Evolutionary conservation across 768 basidiomycete species (phyloP).

Genomic region (Pleurotus djamor): DNA sequence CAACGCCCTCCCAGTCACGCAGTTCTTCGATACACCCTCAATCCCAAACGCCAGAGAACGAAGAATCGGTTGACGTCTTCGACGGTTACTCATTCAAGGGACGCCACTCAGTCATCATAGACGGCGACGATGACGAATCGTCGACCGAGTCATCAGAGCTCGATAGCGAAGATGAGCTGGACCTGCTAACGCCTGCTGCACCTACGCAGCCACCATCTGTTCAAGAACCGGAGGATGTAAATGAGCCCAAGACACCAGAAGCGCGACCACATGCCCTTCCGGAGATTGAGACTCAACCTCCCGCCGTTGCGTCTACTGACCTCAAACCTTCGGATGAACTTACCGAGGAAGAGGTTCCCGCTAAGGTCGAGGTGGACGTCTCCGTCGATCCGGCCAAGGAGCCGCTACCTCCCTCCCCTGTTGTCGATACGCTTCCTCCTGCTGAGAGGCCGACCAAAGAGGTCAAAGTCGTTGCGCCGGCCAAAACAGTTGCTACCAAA

Average conservation of each 20-base stretch:
- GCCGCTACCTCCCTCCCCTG: background rate
- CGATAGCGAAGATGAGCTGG: constrained; percentile 42
- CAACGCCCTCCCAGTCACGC: constrained; percentile 79
- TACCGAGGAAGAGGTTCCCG: constrained; percentile 8
- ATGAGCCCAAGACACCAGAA: constrained; percentile 78
- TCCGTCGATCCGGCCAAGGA: background rate
- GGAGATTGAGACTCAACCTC: constrained; percentile 6
- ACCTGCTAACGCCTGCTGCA: constrained; percentile 22
- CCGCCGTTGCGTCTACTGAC: constrained; percentile 3
- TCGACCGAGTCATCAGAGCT: constrained; percentile 29
- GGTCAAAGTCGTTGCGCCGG: constrained; percentile 19
- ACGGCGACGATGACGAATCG: constrained; percentile 66
- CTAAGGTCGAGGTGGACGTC: background rate
- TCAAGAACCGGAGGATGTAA: constrained; percentile 22
- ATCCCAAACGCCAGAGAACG: constrained; percentile 26
- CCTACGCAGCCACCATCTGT: background rate
- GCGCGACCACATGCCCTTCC: constrained; percentile 44
- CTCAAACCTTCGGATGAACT: constrained; percentile 19
- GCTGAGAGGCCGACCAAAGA: constrained; percentile 26
- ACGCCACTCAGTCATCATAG: constrained; percentile 74
- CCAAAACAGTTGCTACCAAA: constrained; percentile 17
- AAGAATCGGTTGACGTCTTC: constrained; percentile 74
- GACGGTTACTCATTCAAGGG: constrained; percentile 96
- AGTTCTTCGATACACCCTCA: constrained; percentile 63
- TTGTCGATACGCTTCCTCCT: constrained; percentile 6